Conservation (phyloP, 2,329 filamentous ascomycete species). For the Pseudogymnoascus sp. region DNA sequence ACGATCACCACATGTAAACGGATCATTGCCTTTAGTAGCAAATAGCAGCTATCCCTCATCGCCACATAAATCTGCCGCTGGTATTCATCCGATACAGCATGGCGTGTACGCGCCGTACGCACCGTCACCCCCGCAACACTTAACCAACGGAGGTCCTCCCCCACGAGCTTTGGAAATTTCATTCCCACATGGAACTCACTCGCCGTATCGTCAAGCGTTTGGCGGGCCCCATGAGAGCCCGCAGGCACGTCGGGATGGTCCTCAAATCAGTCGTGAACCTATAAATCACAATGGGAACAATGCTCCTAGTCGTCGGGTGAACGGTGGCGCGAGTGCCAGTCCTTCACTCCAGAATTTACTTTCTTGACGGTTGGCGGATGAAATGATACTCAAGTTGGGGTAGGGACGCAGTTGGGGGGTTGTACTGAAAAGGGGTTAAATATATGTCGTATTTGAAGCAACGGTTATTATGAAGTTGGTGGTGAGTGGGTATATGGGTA, state of each 20-base stretch:
- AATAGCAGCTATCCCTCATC: slow-evolving; percentile 35
- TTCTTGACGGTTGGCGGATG: slow-evolving; percentile 38
- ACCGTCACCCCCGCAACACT: slow-evolving; percentile 28
- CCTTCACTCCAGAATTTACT: slow-evolving; percentile 70
- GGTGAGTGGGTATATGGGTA: not conserved
- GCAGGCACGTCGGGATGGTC: slow-evolving; percentile 24
- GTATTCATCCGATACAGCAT: slow-evolving; percentile 22
- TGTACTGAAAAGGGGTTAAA: not conserved
- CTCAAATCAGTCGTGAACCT: slow-evolving; percentile 24
- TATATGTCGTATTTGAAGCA: not conserved
- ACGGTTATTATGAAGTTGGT: not conserved
- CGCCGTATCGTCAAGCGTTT: slow-evolving; percentile 37
- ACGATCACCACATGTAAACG: slow-evolving; percentile 39
- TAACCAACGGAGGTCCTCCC: slow-evolving; percentile 31
- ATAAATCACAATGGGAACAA: slow-evolving; percentile 24
- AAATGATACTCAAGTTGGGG: not conserved
- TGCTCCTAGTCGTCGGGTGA: slow-evolving; percentile 34
- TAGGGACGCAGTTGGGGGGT: not conserved
- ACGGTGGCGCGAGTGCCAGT: slow-evolving; percentile 67
- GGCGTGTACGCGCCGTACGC: slow-evolving; percentile 24
- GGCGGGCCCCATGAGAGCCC: slow-evolving; percentile 24
- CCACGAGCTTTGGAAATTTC: slow-evolving; percentile 40
- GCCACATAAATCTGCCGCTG: slow-evolving; percentile 20
- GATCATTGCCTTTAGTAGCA: slow-evolving; percentile 37
- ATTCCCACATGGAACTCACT: slow-evolving; percentile 39